These are phyloP conservation scores for Claviceps lovelessii DNA, from an alignment of 2,329 filamentous ascomycete species.

Conservation along the genomic window DNA sequence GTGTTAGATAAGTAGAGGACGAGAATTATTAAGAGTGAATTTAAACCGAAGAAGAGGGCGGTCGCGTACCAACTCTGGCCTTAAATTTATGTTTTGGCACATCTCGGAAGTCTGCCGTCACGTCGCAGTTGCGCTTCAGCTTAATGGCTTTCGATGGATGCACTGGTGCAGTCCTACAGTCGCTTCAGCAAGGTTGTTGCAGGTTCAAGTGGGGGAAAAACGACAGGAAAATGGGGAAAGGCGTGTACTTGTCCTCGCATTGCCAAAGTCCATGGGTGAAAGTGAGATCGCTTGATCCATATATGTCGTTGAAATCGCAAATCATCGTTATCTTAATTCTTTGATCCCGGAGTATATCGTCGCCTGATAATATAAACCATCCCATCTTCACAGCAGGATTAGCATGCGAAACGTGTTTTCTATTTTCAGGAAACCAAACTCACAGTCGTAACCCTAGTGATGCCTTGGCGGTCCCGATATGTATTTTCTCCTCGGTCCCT, in stretches of 20 bases:
- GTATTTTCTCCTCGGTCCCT: neutral
- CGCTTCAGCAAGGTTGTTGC: neutral
- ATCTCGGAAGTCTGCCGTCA: neutral
- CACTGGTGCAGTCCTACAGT: neutral
- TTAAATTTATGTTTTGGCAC: neutral
- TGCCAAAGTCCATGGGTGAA: neutral
- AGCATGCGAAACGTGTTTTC: neutral
- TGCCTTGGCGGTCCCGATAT: neutral
- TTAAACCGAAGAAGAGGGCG: too few species aligned
- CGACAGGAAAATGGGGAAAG: too few species aligned
- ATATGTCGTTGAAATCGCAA: neutral
- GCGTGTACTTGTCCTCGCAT: slow-evolving; percentile 2
- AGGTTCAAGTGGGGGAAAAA: too few species aligned
- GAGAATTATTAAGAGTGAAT: too few species aligned
- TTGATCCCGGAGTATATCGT: neutral
- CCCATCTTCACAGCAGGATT: neutral
- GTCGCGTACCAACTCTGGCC: neutral
- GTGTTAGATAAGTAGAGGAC: neutral
- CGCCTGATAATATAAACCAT: neutral
- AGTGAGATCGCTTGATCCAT: neutral
- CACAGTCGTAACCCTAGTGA: neutral
- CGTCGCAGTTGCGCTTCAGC: neutral
- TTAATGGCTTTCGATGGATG: neutral
- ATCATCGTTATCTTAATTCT: neutral
- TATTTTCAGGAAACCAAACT: neutral